Evolutionary conservation across 768 basidiomycete genomes (phyloP), one percentile per base, ranked within the genome.

Genomic region (Lactarius pseudohatsudake): DNA sequence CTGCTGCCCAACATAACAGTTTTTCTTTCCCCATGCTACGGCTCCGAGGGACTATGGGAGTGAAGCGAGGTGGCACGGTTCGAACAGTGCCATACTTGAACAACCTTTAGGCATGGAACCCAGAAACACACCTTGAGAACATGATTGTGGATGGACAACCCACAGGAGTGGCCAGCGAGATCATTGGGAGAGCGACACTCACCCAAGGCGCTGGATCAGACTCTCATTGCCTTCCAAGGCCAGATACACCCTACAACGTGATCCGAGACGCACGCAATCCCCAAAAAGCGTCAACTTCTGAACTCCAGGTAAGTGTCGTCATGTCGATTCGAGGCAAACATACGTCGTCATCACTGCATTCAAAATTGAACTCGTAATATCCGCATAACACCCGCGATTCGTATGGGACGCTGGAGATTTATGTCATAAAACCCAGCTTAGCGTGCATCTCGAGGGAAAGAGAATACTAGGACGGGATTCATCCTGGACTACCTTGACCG

Each of bases 321-420:
- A 30, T 10, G n/a, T 36, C 20, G 20, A 28, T n/a, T 50, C 20
- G 4, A 36, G 34, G 30, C n/a, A 47, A 30, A 68, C 74, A 36
- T 47, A 75, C 76, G 68, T 76, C 72, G 18, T 73, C 71, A 2
- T 64, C 69, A 64, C 72, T 64, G 73, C 75, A 77, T 41, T 72
- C 57, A 64, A 76, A 75, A 59, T 68, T 61, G 26, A 77, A 61
- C 75, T 75, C 13, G 65, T 59, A 28, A 66, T 60, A 59, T 74
- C 59, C n/a, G 73, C 70, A 45, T 77, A 75, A 55, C 68, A 70
- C 15, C 77, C 74, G 55, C 75, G 75, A 57, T 72, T 64, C 63
- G 75, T 62, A 50, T 68, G 67, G 26, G 72, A 67, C 11, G 65
- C 73, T 74, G 56, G n/a, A 26, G 9, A 55, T 61, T 36, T 60